Evolutionary conservation across 306 rosid species (phyloP).

Genomic region (Inga oerstediana): DNA sequence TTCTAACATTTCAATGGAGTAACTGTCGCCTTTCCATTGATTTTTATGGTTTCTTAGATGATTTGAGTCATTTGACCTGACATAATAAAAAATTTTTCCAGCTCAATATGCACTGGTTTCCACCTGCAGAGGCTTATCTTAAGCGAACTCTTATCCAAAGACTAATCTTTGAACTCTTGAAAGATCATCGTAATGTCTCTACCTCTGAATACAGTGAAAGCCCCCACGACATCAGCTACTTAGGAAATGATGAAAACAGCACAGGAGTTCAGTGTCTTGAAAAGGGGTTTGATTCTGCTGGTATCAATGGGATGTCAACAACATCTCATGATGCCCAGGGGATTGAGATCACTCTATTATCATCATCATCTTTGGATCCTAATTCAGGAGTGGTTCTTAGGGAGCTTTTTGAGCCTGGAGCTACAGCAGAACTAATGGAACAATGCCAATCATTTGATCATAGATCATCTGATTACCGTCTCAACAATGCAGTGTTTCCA

Average conservation of each 20-base stretch:
- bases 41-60: slow-evolving; percentile 17
- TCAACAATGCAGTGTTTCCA: slow-evolving; percentile 41
- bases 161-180: slow-evolving; percentile 58
- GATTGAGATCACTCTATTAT: slow-evolving; percentile 57
- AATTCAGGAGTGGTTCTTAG: slow-evolving; percentile 62
- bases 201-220: slow-evolving; percentile 47
- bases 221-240: slow-evolving; percentile 35
- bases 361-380: slow-evolving; percentile 52
- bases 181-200: slow-evolving; percentile 42
- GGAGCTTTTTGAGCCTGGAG: slow-evolving; percentile 58
- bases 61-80: slow-evolving; percentile 15
- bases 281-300: slow-evolving; percentile 47
- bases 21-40: slow-evolving; percentile 1
- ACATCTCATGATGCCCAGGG: slow-evolving; percentile 49
- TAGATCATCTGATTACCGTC: slow-evolving; percentile 46
- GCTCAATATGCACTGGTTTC: slow-evolving; percentile 82
- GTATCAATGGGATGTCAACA: slow-evolving; percentile 38
- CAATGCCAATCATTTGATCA: slow-evolving; percentile 53
- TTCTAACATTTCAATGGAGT: slow-evolving; percentile 2
- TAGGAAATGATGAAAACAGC: slow-evolving; percentile 38
- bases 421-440: slow-evolving; percentile 49
- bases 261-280: slow-evolving; percentile 42
- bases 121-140: slow-evolving; percentile 69
- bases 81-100: slow-evolving; percentile 26
- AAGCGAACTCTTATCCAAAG: slow-evolving; percentile 74